A percentile compares a stretch with the other conserved stretches of the same genome.
phyloP scores from a whole-genome alignment of 1,284 basidiomycete species.

The Microbotryum lychnidis-dioicae region DNA sequence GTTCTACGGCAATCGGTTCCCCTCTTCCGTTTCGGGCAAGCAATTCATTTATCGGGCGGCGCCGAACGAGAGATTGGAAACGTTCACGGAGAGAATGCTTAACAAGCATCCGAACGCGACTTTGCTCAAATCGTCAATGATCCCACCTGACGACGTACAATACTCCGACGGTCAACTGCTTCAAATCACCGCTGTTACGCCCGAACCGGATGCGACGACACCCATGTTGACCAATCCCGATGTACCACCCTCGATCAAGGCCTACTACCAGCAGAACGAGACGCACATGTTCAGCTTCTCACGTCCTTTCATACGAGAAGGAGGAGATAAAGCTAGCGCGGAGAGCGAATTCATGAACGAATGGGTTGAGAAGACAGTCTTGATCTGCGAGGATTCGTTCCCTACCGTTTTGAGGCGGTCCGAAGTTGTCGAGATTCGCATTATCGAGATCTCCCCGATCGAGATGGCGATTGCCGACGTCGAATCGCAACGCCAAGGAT shows the following conservation, averaged over 20 bases:
- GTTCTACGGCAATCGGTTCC: constrained; percentile 78
- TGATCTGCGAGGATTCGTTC: constrained; percentile 64
- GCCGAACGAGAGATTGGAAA: constrained; percentile 77
- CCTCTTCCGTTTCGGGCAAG: constrained; percentile 69
- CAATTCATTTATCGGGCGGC: constrained; percentile 86
- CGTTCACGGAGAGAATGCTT: constrained; percentile 82
- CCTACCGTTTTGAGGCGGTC: constrained; percentile 86
- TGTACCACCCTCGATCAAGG: constrained; percentile 64
- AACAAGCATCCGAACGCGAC: constrained; percentile 72
- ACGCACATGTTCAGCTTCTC: constrained; percentile 51
- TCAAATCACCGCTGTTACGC: constrained; percentile 74
- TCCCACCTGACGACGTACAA: constrained; percentile 70
- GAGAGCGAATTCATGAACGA: constrained; percentile 35
- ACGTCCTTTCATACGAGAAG: constrained; percentile 57
- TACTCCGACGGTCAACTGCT: constrained; percentile 76
- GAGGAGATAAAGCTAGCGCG: constrained; percentile 46
- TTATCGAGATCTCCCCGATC: constrained; percentile 75
- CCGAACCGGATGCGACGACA: constrained; percentile 70
- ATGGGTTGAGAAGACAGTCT: constrained; percentile 77
- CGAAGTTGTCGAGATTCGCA: constrained; percentile 67
- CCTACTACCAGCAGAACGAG: constrained; percentile 74
- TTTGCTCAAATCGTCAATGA: constrained; percentile 57
- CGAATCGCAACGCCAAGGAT: constrained; percentile 63
- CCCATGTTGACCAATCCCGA: constrained; percentile 80
- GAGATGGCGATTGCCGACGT: constrained; percentile 76